Evolutionary conservation across 2,329 filamentous ascomycete species (phyloP), one percentile per base, ranked within the genome.

Genomic region (Fusarium nematophilum): DNA sequence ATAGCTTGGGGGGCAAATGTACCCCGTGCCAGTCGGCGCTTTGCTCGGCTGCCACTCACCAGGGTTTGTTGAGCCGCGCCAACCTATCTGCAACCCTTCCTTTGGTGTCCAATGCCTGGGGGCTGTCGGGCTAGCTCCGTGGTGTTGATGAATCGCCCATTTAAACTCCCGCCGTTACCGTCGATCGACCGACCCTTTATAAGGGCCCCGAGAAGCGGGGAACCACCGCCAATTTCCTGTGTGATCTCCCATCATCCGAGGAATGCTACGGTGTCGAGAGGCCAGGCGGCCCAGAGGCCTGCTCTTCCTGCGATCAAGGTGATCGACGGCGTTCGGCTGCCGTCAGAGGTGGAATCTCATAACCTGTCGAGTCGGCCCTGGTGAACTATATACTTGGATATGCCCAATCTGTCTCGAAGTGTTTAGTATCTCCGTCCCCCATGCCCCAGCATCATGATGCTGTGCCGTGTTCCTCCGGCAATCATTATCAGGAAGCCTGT

Each of bases 131-230:
- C 38, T 39, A 60, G 29, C 14, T 30, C 58, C 45, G 33, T 42
- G 38, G 40, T 25, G n/a, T 33, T 26, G 6, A 50, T 9, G 6
- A 50, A 25, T 36, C 31, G 29, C 29, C 51, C 36, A 53, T 40
- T 54, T 53, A 54, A 54, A 34, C 43, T 65, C 54, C 65, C 63
- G 57, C 60, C 31, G 14, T 53, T 63, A 42, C 64, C 65, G 56
- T 58, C 45, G 47, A 59, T 50, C 39, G 36, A 43, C 14, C 55
- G 38, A 29, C 37, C 55, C 33, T 38, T 42, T 18, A 17, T n/a
- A n/a, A n/a, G 26, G 42, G 45, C 33, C 33, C 6, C 11, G 27
- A 33, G 25, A 25, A 33, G 49, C 13, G 15, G 29, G 44, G 46
- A 27, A 38, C 9, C 27, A 23, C 30, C 17, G 17, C 33, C 26